A percentile compares a stretch with the other conserved stretches of the same genome.
Evolutionary conservation across 169 alveolate genomes (phyloP).

Genomic region (Theileria annulata): DNA sequence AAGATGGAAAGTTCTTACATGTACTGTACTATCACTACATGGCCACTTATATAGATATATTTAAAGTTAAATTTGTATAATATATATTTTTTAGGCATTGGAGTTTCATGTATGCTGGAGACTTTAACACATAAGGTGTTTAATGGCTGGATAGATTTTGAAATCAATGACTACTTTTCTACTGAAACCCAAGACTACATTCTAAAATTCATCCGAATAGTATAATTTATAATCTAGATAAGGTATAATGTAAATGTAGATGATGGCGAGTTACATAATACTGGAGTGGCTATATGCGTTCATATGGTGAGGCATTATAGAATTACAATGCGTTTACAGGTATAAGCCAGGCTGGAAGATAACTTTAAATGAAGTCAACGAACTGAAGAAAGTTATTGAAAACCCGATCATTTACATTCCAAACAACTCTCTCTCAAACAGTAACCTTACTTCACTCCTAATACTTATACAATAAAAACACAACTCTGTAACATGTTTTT

Average conservation of each 20-base stretch:
- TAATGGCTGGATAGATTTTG: constrained; percentile 1
- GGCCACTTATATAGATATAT: not conserved
- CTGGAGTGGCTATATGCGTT: constrained; percentile 13
- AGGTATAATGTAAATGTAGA: constrained; percentile 9
- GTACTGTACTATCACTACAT: not conserved
- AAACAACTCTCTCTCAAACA: constrained; percentile 6
- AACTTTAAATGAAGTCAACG: constrained; percentile 57
- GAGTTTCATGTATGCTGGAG: constrained; percentile 34
- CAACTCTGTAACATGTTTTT: not conserved
- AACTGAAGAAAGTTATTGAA: constrained; percentile 42
- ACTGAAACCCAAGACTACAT: constrained; percentile 3
- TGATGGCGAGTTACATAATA: constrained; percentile 18
- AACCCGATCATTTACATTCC: constrained; percentile 41
- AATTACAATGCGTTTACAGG: not conserved
- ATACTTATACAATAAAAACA: not conserved
- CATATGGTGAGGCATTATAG: constrained; percentile 14
- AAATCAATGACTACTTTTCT: constrained; percentile 7
- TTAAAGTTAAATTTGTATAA: not conserved
- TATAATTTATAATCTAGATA: not conserved
- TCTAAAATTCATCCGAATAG: not conserved
- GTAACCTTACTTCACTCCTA: constrained; percentile 5
- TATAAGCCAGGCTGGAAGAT: constrained; percentile 57
- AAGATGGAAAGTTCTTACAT: constrained; percentile 7
- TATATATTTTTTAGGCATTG: constrained; percentile 21
- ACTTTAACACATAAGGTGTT: constrained; percentile 20